Conservation (phyloP, 441 rosid genomes). For the Corymbia citriodora region DNA sequence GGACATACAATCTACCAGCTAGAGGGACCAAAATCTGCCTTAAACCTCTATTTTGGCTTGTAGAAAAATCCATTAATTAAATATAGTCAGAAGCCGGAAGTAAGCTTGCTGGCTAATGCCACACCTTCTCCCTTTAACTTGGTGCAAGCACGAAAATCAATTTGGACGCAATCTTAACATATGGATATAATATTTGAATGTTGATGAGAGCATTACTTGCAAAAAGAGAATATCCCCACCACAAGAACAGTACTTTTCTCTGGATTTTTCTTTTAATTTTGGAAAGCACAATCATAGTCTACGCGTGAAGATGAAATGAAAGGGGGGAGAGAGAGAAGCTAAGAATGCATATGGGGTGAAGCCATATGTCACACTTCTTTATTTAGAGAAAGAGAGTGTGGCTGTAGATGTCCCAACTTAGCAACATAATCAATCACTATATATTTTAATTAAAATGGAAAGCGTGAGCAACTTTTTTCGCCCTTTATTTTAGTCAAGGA, state of each 20-base stretch:
- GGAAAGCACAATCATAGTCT: neutral
- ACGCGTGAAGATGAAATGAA: neutral
- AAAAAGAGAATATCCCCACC: neutral
- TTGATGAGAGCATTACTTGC: neutral
- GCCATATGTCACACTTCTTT: neutral
- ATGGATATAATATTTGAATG: neutral
- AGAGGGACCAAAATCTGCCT: neutral
- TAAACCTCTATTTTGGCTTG: neutral
- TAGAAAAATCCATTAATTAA: neutral
- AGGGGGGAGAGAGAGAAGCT: neutral
- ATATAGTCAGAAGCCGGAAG: neutral
- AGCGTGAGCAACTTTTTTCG: neutral
- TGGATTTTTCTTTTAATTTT: neutral
- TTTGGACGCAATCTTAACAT: neutral
- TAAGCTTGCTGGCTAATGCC: neutral
- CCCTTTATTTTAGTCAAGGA: neutral
- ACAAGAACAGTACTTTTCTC: neutral
- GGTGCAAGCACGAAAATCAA: neutral
- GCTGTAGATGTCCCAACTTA: neutral
- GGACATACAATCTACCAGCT: neutral
- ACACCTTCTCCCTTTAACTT: neutral
- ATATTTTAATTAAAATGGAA: neutral
- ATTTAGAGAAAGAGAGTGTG: neutral
- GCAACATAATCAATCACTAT: neutral
- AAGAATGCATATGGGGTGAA: neutral